Conservation (phyloP, 768 basidiomycete genomes). For the Lactifluus piperatus region DNA sequence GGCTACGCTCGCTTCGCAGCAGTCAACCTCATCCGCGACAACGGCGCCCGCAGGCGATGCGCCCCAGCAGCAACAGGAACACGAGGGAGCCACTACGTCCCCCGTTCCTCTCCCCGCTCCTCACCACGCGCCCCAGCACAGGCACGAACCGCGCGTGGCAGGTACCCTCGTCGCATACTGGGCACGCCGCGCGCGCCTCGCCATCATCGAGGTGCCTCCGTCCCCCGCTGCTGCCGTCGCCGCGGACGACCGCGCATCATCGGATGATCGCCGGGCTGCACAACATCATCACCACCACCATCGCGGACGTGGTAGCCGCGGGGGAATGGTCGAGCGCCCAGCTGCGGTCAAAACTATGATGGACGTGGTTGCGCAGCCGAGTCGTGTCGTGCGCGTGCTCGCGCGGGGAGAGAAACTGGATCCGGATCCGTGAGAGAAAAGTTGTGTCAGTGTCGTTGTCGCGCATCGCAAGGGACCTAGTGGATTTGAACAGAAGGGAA, state of each 20-base stretch:
- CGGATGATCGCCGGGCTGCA: slow-evolving; percentile 24
- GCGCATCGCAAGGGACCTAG: not conserved
- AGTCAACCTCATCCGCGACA: not conserved
- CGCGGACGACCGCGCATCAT: slow-evolving; percentile 19
- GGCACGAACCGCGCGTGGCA: slow-evolving; percentile 55
- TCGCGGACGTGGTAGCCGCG: slow-evolving; percentile 22
- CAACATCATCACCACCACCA: slow-evolving; percentile 16
- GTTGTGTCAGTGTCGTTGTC: not conserved
- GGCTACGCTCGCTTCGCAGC: slow-evolving; percentile 35
- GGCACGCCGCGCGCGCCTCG: slow-evolving; percentile 56
- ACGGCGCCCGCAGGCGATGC: not conserved
- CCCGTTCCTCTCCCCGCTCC: slow-evolving; percentile 65
- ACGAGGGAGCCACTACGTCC: slow-evolving; percentile 25
- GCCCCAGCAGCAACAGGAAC: not conserved
- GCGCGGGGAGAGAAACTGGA: slow-evolving; percentile 78
- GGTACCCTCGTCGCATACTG: slow-evolving; percentile 58
- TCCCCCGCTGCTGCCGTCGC: slow-evolving; percentile 14
- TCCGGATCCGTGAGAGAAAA: slow-evolving; percentile 29
- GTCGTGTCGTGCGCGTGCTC: slow-evolving; percentile 68
- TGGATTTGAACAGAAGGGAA: not conserved
- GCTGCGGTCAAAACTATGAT: slow-evolving; percentile 77
- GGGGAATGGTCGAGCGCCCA: slow-evolving; percentile 63
- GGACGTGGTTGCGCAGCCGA: slow-evolving; percentile 65
- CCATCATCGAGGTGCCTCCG: slow-evolving; percentile 46
- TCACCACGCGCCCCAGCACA: slow-evolving; percentile 32